phyloP scores from a whole-genome alignment of 2,329 filamentous ascomycete genomes.

The Clonostachys rhizophaga region DNA sequence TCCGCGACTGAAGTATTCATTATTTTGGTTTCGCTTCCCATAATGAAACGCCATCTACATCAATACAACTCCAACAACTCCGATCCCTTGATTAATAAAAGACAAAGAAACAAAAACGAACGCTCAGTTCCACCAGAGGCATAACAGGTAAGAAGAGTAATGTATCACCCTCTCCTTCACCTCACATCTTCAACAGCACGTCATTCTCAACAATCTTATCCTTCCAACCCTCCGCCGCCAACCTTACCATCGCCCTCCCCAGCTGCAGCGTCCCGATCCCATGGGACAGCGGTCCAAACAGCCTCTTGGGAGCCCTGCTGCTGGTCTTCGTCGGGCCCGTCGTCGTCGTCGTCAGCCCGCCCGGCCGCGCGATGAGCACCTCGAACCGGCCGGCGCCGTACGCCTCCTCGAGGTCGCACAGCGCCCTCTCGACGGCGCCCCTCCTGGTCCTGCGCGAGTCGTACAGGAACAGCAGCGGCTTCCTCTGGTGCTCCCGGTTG shows the following conservation, averaged over 20 bases:
- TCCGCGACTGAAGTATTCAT: too few relatives aligned
- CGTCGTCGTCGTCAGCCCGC: conserved; percentile 17
- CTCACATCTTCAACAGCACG: neutral
- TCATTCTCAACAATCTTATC: conserved; percentile 17
- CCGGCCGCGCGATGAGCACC: conserved; percentile 28
- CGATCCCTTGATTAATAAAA: too few relatives aligned
- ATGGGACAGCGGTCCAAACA: conserved; percentile 18
- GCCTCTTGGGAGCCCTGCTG: conserved; percentile 10
- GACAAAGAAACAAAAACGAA: too few relatives aligned
- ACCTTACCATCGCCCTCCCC: conserved; percentile 25
- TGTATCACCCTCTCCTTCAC: too few relatives aligned
- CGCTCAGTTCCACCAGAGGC: too few relatives aligned
- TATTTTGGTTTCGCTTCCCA: too few relatives aligned
- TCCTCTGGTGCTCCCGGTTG: conserved; percentile 25
- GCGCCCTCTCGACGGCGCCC: conserved; percentile 26
- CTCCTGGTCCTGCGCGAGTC: conserved; percentile 29
- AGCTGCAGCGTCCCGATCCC: conserved; percentile 26
- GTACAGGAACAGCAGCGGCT: conserved; percentile 25
- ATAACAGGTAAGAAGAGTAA: too few relatives aligned
- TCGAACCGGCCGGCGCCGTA: conserved; percentile 23
- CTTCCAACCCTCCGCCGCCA: conserved; percentile 27
- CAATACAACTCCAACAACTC: too few relatives aligned
- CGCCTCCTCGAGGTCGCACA: conserved; percentile 28
- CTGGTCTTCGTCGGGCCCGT: conserved; percentile 2
- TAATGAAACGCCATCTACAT: too few relatives aligned